Percentiles rank a stretch among this genome's conserved stretches.
Evolutionary conservation across 2,329 filamentous ascomycete genomes (phyloP).

Genomic region (Thermothelomyces thermophilus): DNA sequence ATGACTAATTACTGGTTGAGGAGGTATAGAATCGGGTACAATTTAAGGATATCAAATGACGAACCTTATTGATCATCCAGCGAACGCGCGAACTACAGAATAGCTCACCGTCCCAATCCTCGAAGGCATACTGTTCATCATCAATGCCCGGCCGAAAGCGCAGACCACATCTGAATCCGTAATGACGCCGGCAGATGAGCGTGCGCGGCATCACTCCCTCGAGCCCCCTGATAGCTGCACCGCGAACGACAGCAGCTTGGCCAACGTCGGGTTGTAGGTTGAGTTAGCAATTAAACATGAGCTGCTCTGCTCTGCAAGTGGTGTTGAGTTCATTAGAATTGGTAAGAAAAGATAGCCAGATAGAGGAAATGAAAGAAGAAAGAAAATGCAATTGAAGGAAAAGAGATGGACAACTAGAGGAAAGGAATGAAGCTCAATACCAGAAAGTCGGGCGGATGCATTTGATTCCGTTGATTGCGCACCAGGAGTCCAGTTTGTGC

Average conservation of each 20-base stretch:
- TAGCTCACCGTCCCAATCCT: background rate
- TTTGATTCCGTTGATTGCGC: background rate
- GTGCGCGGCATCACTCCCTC: background rate
- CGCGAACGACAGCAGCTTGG: constrained; percentile 3
- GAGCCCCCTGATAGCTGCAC: constrained; percentile 1
- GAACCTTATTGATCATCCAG: background rate
- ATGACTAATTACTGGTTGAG: background rate
- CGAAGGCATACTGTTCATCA: background rate
- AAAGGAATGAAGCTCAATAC: background rate
- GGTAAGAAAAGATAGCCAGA: no score
- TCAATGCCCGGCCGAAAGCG: background rate
- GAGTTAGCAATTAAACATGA: background rate
- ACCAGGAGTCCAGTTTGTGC: background rate
- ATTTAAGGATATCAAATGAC: background rate
- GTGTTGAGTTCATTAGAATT: no score
- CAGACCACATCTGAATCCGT: background rate
- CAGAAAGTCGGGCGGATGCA: constrained; percentile 1
- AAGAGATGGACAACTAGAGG: background rate
- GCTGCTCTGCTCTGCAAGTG: no score
- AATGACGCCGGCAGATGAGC: constrained; percentile 4
- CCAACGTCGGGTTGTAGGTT: background rate
- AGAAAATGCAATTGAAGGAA: background rate
- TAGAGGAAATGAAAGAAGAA: background rate
- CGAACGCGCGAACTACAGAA: background rate
- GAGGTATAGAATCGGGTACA: no score